Evolutionary conservation across 2,329 filamentous ascomycete genomes (phyloP), one percentile per base, ranked within the genome.

Genomic region (Fusarium acutatum): DNA sequence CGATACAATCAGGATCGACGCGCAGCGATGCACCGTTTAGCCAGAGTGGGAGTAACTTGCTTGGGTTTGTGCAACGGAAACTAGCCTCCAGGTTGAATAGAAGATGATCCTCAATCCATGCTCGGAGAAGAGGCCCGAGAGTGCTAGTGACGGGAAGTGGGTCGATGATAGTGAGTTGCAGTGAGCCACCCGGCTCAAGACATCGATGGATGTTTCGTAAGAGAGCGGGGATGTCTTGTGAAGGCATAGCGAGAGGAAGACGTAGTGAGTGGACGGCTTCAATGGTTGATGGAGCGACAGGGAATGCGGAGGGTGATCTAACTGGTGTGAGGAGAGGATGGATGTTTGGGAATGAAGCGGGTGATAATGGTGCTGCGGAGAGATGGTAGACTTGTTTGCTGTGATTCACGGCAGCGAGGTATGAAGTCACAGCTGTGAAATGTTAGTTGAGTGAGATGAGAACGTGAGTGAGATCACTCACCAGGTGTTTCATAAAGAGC

Each of bases 91-190:
- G 80, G 67, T 90, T 90, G 7, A 88, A 79, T 4, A 91, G 80
- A 3, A 93, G 82, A 52, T 91, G 84, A 9, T 87, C 84, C 32
- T 92, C 88, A 4, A 93, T 83, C 91, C 91, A 93, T 0, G 82
- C 79, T 32, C 87, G 84, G 69, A 93, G 79, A 6, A 82, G 81
- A 0, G 88, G 89, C 0, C 91, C 91, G 26, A 89, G 82, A 0
- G 87, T 89, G 4, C 83, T 80, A 3, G 86, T 80, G 1, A 87
- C 81, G 0, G 91, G 91, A 17, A 87, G 82, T 0, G 91, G 89
- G 60, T 93, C 90, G 65, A 93, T 88, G 20, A 93, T 81, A 0
- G 87, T 86, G 13, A 93, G 81, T 67, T 91, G 86, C 13, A 93
- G 79, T 24, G 84, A 81, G 1, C 91, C 90, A 0, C 86, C 86